phyloP scores from a whole-genome alignment of 2,329 filamentous ascomycete genomes.

The Aspergillus sp. region DNA sequence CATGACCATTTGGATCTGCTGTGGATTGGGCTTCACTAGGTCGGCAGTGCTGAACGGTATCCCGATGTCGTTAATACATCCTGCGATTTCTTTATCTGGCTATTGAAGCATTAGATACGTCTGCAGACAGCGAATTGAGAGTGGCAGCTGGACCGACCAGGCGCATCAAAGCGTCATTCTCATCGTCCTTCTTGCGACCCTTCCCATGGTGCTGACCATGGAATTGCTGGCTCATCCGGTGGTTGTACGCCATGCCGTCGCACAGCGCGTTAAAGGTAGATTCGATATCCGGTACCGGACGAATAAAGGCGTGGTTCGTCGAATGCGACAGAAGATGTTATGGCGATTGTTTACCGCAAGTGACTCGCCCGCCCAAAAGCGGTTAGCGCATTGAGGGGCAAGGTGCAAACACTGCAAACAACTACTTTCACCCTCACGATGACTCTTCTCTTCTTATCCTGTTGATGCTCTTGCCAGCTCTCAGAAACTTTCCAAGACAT shows the following conservation, averaged over 20 bases:
- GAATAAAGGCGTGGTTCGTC: slow-evolving; percentile 7
- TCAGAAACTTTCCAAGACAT: neutral
- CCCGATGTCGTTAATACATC: slow-evolving; percentile 94
- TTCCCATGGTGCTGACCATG: slow-evolving; percentile 39
- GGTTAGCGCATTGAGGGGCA: slow-evolving; percentile 27
- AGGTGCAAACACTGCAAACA: slow-evolving; percentile 31
- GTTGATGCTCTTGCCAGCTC: neutral
- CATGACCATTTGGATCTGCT: slow-evolving; percentile 94
- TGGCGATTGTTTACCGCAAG: slow-evolving; percentile 29
- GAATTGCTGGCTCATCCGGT: slow-evolving; percentile 44
- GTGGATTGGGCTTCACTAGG: slow-evolving; percentile 84
- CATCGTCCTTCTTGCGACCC: slow-evolving; percentile 47
- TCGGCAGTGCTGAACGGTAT: slow-evolving; percentile 80
- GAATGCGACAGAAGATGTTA: slow-evolving; percentile 10
- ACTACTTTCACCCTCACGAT: slow-evolving; percentile 14
- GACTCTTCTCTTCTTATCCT: slow-evolving; percentile 16
- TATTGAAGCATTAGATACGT: slow-evolving; percentile 20
- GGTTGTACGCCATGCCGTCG: slow-evolving; percentile 40
- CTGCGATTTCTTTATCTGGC: slow-evolving; percentile 73
- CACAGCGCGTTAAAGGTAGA: neutral
- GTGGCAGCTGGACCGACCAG: slow-evolving; percentile 33
- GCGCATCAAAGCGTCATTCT: slow-evolving; percentile 50
- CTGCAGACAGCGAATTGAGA: neutral
- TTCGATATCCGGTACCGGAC: too few relatives aligned
- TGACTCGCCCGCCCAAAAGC: slow-evolving; percentile 17